Evolutionary conservation across 2,329 filamentous ascomycete species (phyloP).

Genomic region (Arthrinium phaeospermum): DNA sequence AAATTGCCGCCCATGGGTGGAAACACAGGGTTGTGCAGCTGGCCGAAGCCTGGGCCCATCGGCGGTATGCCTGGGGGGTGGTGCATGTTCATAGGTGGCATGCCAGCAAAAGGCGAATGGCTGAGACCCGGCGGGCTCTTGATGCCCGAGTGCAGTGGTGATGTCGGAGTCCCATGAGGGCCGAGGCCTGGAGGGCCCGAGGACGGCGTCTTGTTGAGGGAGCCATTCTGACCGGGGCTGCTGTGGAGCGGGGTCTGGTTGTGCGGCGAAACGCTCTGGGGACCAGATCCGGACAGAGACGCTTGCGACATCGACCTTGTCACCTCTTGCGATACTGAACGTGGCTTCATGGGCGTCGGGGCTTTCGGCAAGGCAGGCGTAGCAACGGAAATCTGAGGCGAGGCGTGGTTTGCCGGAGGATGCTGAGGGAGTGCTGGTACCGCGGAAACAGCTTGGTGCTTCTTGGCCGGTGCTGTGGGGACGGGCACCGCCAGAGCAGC

Average conservation of each 20-base stretch:
- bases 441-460: slow-evolving; percentile 49
- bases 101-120: slow-evolving; percentile 47
- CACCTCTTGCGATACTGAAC: slow-evolving; percentile 81
- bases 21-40: slow-evolving; percentile 50
- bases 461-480: slow-evolving; percentile 37
- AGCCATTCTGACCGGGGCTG: slow-evolving; percentile 63
- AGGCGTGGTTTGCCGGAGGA: slow-evolving; percentile 66
- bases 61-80: slow-evolving; percentile 62
- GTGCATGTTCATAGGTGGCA: slow-evolving; percentile 64
- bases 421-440: slow-evolving; percentile 65
- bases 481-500: slow-evolving; percentile 42
- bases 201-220: slow-evolving; percentile 19
- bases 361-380: slow-evolving; percentile 85
- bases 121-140: slow-evolving; percentile 62
- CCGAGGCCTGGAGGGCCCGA: slow-evolving; percentile 27
- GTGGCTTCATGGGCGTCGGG: slow-evolving; percentile 77
- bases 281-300: slow-evolving; percentile 63
- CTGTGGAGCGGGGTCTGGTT: slow-evolving; percentile 67
- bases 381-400: slow-evolving; percentile 79
- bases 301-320: slow-evolving; percentile 72
- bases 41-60: slow-evolving; percentile 49
- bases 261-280: slow-evolving; percentile 65
- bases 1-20: slow-evolving; percentile 46
- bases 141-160: slow-evolving; percentile 63
- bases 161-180: slow-evolving; percentile 60